phyloP scores from a whole-genome alignment of 495 filamentous ascomycete species.

The Apiosordaria backusii region DNA sequence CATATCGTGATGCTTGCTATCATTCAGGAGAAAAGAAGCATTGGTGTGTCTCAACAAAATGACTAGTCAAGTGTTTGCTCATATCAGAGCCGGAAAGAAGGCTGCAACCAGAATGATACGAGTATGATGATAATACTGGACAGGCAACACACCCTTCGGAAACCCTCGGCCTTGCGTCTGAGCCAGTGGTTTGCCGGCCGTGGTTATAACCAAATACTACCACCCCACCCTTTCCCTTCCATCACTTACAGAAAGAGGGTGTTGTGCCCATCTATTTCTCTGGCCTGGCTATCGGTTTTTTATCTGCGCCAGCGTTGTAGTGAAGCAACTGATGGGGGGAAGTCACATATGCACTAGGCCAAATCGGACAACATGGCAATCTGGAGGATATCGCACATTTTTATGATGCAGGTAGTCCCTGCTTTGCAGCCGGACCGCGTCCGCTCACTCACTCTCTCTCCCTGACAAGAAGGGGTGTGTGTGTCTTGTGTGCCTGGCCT shows the following conservation, averaged over 20 bases:
- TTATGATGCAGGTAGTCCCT: too few relatives aligned
- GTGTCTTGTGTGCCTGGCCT: not conserved
- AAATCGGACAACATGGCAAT: conserved; percentile 12
- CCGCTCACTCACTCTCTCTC: not conserved
- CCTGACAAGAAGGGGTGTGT: not conserved
- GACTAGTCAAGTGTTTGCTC: not conserved
- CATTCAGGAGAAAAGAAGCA: not conserved
- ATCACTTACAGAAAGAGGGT: not conserved
- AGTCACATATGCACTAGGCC: not conserved
- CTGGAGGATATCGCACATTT: not conserved
- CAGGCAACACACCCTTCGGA: not conserved
- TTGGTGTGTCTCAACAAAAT: not conserved
- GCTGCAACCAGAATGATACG: not conserved
- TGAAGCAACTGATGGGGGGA: not conserved
- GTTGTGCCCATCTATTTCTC: not conserved
- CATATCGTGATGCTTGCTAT: not conserved
- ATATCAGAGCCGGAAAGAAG: not conserved
- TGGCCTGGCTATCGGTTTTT: not conserved
- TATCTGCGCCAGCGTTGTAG: not conserved
- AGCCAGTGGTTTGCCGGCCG: not conserved
- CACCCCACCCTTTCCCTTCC: not conserved
- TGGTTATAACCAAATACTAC: not conserved
- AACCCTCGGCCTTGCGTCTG: not conserved
- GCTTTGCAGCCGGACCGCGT: not conserved
- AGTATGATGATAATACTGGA: not conserved